phyloP scores from a whole-genome alignment of 1,284 basidiomycete genomes.

The Sporisorium exsertum region DNA sequence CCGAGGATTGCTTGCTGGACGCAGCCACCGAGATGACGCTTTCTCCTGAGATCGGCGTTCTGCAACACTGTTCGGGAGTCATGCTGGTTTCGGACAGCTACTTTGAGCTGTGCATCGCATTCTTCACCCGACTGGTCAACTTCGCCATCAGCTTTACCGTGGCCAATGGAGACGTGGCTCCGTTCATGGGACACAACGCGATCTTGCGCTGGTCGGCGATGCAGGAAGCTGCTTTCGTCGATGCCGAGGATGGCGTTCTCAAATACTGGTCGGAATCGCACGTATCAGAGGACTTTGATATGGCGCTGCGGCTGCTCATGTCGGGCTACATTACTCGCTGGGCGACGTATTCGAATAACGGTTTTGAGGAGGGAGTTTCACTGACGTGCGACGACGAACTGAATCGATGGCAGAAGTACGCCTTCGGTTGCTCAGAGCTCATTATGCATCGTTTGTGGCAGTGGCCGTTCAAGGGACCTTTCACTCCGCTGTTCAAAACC shows the following conservation, averaged over 20 bases:
- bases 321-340: slow-evolving; percentile 80
- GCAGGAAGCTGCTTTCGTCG: slow-evolving; percentile 81
- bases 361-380: slow-evolving; percentile 88
- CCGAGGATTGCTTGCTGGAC: slow-evolving; percentile 85
- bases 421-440: too few relatives aligned
- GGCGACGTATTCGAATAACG: slow-evolving; percentile 83
- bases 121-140: slow-evolving; percentile 73
- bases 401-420: slow-evolving; percentile 84
- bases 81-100: slow-evolving; percentile 88
- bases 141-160: slow-evolving; percentile 71
- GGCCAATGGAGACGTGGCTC: slow-evolving; percentile 70
- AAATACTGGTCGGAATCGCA: slow-evolving; percentile 85
- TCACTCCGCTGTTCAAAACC: too few relatives aligned
- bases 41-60: slow-evolving; percentile 81
- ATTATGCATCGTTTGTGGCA: too few relatives aligned
- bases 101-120: slow-evolving; percentile 86
- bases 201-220: slow-evolving; percentile 86
- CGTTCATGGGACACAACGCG: slow-evolving; percentile 89
- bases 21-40: slow-evolving; percentile 82
- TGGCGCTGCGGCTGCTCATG: slow-evolving; percentile 73
- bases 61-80: slow-evolving; percentile 83
- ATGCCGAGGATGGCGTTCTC: slow-evolving; percentile 75
- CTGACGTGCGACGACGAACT: slow-evolving; percentile 79
- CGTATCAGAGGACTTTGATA: slow-evolving; percentile 85
- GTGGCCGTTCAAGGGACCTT: too few relatives aligned